These are phyloP conservation scores for Saxophila tyrrhenica DNA, from an alignment of 495 filamentous ascomycete genomes.

Conservation along the genomic window DNA sequence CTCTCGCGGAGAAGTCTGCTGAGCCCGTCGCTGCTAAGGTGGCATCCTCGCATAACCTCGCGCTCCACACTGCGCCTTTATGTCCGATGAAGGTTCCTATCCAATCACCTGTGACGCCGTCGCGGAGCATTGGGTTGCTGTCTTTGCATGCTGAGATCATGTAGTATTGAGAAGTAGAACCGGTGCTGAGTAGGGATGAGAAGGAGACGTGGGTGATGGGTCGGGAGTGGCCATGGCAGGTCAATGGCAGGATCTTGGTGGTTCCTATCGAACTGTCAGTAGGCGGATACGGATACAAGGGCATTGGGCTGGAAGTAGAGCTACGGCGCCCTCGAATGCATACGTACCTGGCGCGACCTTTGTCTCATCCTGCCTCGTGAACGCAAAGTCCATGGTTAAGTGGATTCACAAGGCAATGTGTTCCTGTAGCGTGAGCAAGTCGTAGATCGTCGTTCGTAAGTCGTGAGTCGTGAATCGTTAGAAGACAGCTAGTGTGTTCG, in stretches of 20 bases:
- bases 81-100: conserved; percentile 97
- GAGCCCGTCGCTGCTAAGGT: conserved; percentile 81
- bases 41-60: conserved; percentile 78
- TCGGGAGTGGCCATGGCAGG: conserved; percentile 93
- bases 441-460: neutral
- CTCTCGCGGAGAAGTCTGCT: conserved; percentile 94
- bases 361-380: conserved; percentile 18
- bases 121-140: conserved; percentile 94
- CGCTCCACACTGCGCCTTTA: conserved; percentile 96
- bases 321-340: too few relatives aligned
- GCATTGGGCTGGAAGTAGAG: neutral
- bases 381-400: conserved; percentile 15
- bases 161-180: conserved; percentile 64
- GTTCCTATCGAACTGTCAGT: conserved; percentile 37
- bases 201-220: conserved; percentile 93
- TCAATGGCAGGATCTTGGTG: conserved; percentile 75
- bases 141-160: conserved; percentile 99
- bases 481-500: neutral
- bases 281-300: too few relatives aligned
- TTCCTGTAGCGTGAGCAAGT: neutral
- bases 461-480: neutral
- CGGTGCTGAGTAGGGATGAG: conserved; percentile 69
- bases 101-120: conserved; percentile 95
- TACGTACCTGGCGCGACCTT: conserved; percentile 14
- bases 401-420: neutral